phyloP scores from a whole-genome alignment of 2,329 filamentous ascomycete species.

The Leptosphaerulina australis region DNA sequence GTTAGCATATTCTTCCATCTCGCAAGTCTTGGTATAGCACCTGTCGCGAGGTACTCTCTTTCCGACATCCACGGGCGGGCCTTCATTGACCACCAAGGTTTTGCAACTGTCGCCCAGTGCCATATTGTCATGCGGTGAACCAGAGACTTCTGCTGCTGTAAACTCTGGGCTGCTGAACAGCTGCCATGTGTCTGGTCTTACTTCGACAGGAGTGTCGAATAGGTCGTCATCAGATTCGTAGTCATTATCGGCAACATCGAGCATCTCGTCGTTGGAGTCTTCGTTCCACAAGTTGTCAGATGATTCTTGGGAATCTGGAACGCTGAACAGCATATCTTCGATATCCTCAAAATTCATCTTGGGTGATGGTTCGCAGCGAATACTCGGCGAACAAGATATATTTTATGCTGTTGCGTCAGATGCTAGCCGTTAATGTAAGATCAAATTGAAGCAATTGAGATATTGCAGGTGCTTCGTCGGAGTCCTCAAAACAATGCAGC shows the following conservation, averaged over 20 bases:
- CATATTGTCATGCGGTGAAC: not conserved
- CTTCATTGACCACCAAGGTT: not conserved
- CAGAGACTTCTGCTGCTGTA: not conserved
- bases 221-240: conserved; percentile 1
- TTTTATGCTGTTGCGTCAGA: not conserved
- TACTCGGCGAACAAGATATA: not conserved
- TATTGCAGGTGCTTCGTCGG: not conserved
- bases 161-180: conserved; percentile 7
- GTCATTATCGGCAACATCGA: conserved; percentile 17
- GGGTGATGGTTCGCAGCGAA: not conserved
- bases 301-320: conserved; percentile 24
- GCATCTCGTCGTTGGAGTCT: conserved; percentile 31
- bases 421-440: not conserved
- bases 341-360: conserved; percentile 31
- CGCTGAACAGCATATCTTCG: conserved; percentile 43
- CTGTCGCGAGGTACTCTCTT: conserved; percentile 18
- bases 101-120: not conserved
- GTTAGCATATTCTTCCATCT: conserved; percentile 13
- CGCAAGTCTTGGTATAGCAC: conserved; percentile 2
- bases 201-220: conserved; percentile 6
- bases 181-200: conserved; percentile 15
- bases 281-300: conserved; percentile 21
- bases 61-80: not conserved
- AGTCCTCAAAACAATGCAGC: not conserved
- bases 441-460: not conserved